These are phyloP conservation scores for Apiotrichum porosum DNA, from an alignment of 1,284 basidiomycete species.

Conservation along the genomic window DNA sequence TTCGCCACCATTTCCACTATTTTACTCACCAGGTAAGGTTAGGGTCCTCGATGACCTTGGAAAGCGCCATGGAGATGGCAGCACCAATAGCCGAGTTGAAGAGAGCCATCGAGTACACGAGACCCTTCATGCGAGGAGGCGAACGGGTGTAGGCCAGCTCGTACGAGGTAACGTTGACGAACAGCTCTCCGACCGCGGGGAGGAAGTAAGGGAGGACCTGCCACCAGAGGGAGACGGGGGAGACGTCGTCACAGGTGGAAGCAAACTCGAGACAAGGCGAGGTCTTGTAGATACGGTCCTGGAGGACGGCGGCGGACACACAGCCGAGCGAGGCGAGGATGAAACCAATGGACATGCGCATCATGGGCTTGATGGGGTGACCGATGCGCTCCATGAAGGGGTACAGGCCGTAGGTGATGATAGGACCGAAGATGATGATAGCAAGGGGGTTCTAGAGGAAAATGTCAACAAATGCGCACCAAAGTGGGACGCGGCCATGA, in stretches of 20 bases:
- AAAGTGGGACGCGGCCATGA: too few relatives aligned
- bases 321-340: slow-evolving; percentile 44
- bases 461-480: too few relatives aligned
- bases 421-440: slow-evolving; percentile 49
- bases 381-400: slow-evolving; percentile 47
- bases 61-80: slow-evolving; percentile 44
- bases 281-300: slow-evolving; percentile 51
- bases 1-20: too few relatives aligned
- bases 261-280: slow-evolving; percentile 49
- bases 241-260: slow-evolving; percentile 32
- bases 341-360: slow-evolving; percentile 37
- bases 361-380: slow-evolving; percentile 36
- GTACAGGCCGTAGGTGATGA: slow-evolving; percentile 51
- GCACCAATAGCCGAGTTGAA: slow-evolving; percentile 51
- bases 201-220: slow-evolving; percentile 50
- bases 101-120: slow-evolving; percentile 47
- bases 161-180: slow-evolving; percentile 52
- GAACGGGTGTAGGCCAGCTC: slow-evolving; percentile 52
- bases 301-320: slow-evolving; percentile 50
- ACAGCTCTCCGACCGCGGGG: slow-evolving; percentile 51
- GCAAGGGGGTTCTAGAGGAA: slow-evolving; percentile 52
- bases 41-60: slow-evolving; percentile 45
- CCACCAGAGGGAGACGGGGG: slow-evolving; percentile 40
- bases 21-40: too few relatives aligned
- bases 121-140: slow-evolving; percentile 48